Base-by-base conservation (phyloP, 192 early-diverging fungal species). In the Mortierella antarctica region DNA sequence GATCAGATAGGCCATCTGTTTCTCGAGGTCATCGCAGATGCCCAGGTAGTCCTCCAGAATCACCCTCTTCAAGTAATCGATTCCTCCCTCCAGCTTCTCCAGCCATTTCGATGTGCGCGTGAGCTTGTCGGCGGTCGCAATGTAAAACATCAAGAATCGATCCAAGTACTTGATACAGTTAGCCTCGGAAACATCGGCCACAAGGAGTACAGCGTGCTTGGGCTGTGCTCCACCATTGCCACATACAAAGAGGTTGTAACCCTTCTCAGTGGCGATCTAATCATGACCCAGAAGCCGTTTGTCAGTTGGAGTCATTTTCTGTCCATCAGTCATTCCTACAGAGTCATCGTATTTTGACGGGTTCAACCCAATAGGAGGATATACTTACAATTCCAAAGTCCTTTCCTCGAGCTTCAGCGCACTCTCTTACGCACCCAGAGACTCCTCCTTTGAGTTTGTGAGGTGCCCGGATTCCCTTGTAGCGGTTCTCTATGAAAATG, bases 91-190 rank as follows among this genome's bases (percentile, higher is more conserved):
- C 31, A 92, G 57, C 56, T 93, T 93, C 65, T 92, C 91, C 46
- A 92, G 70, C 91, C 91, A 92, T 11, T 92, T 70, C 1, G 91
- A 92, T 10, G 91, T 92, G 14, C 91, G 85, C 65, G 77, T 83
- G 31, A 92, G 67, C 66, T 74, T 84, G 73, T 92, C 91, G 10
- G 91, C 91, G 23, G 91, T 92, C 1, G 65, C 80, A 58, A 92
- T 92, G 64, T 92, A 92, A 67, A 88, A 93, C 91, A 92, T 92
- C 65, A 92, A 65, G 74, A 91, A 92, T 2, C 91, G 79, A 63
- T 92, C 91, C 1, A 92, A 46, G 54, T 91, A 91, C 20, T 82
- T 85, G 44, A 92, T 84, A 18, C 81, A 83, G 2, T 78, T 44
- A 47, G 84, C 80, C 68, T 91, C 90, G 18, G 86, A 64, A 21